phyloP scores from a whole-genome alignment of 805 yeast genomes.

The Lipomyces kockii region DNA sequence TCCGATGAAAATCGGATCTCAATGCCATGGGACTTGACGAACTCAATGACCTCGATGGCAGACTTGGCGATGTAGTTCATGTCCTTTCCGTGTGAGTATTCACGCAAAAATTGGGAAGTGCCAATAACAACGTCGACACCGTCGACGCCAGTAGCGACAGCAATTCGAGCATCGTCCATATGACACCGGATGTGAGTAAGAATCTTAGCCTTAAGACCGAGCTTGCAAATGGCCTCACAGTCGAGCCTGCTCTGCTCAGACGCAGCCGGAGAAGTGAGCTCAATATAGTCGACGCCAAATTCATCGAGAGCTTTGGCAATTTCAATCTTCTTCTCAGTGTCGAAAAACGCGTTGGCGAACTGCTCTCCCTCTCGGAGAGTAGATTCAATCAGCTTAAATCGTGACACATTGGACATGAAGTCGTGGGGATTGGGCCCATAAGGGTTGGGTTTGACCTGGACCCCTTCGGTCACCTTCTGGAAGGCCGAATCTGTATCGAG shows the following conservation, averaged over 20 bases:
- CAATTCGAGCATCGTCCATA: conserved; percentile 97
- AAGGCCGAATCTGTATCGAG: conserved; percentile 5
- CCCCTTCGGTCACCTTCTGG: conserved; percentile 25
- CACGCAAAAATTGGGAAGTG: conserved; percentile 91
- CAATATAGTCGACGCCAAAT: conserved; percentile 97
- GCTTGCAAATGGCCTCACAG: conserved; percentile 97
- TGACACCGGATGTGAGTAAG: conserved; percentile 97
- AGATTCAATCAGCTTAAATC: conserved; percentile 90
- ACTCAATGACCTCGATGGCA: conserved; percentile 96
- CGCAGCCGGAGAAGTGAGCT: conserved; percentile 96
- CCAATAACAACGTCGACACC: conserved; percentile 99
- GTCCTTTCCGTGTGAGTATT: conserved; percentile 96
- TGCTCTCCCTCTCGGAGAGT: conserved; percentile 98
- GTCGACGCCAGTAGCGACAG: conserved; percentile 98
- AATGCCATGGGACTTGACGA: conserved; percentile 93
- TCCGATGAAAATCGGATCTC: conserved; percentile 97
- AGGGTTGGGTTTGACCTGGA: conserved; percentile 58
- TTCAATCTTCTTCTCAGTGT: conserved; percentile 92
- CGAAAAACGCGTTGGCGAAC: conserved; percentile 95
- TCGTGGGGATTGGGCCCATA: conserved; percentile 96
- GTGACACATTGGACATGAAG: conserved; percentile 83
- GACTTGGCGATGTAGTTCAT: conserved; percentile 96
- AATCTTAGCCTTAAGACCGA: conserved; percentile 93
- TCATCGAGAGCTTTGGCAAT: conserved; percentile 97
- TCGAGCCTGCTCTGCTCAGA: conserved; percentile 90